These are phyloP conservation scores for Lentinula boryana DNA, from an alignment of 768 basidiomycete species.

Conservation along the genomic window DNA sequence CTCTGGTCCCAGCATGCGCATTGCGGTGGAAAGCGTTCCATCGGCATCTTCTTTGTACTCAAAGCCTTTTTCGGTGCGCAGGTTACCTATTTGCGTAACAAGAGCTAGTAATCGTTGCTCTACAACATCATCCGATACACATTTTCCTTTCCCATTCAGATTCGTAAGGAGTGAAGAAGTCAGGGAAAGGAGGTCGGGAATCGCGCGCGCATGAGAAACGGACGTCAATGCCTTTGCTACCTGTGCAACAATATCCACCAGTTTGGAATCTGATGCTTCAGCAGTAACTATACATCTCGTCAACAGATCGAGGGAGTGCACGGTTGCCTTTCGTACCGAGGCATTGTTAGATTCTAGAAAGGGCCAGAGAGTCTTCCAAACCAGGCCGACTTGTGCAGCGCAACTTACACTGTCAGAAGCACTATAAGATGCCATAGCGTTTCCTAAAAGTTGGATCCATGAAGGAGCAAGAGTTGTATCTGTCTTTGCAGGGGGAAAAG, in stretches of 20 bases:
- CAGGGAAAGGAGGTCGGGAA: slow-evolving; percentile 75
- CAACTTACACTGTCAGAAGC: slow-evolving; percentile 43
- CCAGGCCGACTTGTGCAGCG: slow-evolving; percentile 47
- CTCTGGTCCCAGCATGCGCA: slow-evolving; percentile 82
- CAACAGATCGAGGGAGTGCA: slow-evolving; percentile 56
- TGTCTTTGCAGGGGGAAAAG: slow-evolving; percentile 63
- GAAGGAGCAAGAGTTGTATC: slow-evolving; percentile 64
- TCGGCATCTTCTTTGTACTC: slow-evolving; percentile 90
- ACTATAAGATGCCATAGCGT: slow-evolving; percentile 62
- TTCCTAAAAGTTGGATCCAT: slow-evolving; percentile 76
- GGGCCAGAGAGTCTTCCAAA: slow-evolving; percentile 72
- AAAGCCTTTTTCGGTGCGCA: slow-evolving; percentile 76
- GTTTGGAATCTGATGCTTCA: slow-evolving; percentile 41
- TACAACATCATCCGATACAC: slow-evolving; percentile 62
- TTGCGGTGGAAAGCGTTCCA: slow-evolving; percentile 67
- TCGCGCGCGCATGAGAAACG: slow-evolving; percentile 64
- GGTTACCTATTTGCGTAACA: slow-evolving; percentile 63
- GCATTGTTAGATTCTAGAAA: slow-evolving; percentile 71
- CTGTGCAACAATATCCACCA: slow-evolving; percentile 60
- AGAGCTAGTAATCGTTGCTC: slow-evolving; percentile 46
- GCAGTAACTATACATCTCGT: slow-evolving; percentile 69
- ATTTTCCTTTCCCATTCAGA: slow-evolving; percentile 43
- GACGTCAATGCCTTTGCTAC: slow-evolving; percentile 65
- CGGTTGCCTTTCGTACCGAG: slow-evolving; percentile 55
- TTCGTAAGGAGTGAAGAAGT: slow-evolving; percentile 62